phyloP scores from a whole-genome alignment of 2,329 filamentous ascomycete species.

The Sphaerostilbella broomeana region DNA sequence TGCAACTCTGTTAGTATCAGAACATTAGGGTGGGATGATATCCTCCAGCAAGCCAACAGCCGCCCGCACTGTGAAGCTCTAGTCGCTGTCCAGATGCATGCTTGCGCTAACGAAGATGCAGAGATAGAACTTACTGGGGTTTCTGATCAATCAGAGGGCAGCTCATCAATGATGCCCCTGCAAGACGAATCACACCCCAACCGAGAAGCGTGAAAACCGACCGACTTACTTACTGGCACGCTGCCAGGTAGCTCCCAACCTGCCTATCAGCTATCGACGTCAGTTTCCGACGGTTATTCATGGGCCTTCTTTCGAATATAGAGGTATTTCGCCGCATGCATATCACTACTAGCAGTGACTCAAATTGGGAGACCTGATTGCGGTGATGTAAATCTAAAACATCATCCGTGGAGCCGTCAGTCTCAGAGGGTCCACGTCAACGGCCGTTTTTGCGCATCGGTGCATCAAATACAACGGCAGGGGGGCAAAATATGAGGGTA shows the following conservation, averaged over 20 bases:
- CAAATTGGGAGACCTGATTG: too few species aligned
- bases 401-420: background rate
- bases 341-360: too few species aligned
- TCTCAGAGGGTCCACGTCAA: too few species aligned
- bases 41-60: background rate
- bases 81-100: background rate
- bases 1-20: too few species aligned
- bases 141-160: background rate
- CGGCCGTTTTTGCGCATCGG: too few species aligned
- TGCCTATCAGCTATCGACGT: background rate
- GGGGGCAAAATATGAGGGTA: too few species aligned
- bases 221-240: background rate
- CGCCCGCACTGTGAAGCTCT: background rate
- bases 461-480: too few species aligned
- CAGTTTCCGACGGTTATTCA: background rate
- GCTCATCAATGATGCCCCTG: background rate
- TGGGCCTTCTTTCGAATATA: background rate
- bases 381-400: background rate
- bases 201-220: too few species aligned
- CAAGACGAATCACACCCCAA: background rate
- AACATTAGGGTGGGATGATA: too few species aligned
- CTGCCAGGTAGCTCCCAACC: background rate
- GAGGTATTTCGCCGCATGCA: background rate
- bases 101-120: background rate
- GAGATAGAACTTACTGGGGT: background rate